Conservation (phyloP, 129 eudicot genomes). For the Centella asiatica region DNA sequence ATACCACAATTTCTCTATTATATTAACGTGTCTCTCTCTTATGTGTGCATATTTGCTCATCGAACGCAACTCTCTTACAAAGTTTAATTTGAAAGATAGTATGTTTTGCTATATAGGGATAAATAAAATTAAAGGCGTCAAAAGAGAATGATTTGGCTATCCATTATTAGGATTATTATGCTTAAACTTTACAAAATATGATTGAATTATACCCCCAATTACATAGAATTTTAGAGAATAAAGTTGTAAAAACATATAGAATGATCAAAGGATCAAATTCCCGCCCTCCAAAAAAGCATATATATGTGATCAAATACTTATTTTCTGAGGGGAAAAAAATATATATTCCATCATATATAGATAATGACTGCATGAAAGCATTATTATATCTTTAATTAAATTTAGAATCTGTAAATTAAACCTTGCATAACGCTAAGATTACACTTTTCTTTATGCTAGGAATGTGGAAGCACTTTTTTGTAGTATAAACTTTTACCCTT, state of each 20-base stretch:
- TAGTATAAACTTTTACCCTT: not conserved
- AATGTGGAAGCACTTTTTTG: not conserved
- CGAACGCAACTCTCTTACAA: constrained; percentile 1
- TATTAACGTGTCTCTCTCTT: constrained; percentile 5
- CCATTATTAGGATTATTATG: constrained; percentile 10
- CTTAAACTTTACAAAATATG: constrained; percentile 10
- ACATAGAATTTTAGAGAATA: constrained; percentile 14
- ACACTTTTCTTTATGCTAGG: not conserved
- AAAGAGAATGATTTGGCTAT: constrained; percentile 7
- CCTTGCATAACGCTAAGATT: not conserved
- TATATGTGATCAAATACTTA: not conserved
- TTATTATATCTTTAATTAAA: not conserved
- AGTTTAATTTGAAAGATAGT: constrained; percentile 4
- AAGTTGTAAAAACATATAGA: constrained; percentile 6
- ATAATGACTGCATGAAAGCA: constrained; percentile 4
- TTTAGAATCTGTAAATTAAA: not conserved
- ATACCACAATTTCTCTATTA: constrained; percentile 8
- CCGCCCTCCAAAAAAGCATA: not conserved
- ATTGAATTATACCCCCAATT: constrained; percentile 11
- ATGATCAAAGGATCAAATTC: constrained; percentile 16
- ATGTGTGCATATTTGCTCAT: not conserved
- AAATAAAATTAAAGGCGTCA: constrained; percentile 7
- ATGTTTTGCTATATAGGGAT: not conserved
- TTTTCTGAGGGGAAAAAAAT: not conserved
- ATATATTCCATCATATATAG: not conserved